phyloP scores from a whole-genome alignment of 306 rosid species.

The Sicyos baderoa region DNA sequence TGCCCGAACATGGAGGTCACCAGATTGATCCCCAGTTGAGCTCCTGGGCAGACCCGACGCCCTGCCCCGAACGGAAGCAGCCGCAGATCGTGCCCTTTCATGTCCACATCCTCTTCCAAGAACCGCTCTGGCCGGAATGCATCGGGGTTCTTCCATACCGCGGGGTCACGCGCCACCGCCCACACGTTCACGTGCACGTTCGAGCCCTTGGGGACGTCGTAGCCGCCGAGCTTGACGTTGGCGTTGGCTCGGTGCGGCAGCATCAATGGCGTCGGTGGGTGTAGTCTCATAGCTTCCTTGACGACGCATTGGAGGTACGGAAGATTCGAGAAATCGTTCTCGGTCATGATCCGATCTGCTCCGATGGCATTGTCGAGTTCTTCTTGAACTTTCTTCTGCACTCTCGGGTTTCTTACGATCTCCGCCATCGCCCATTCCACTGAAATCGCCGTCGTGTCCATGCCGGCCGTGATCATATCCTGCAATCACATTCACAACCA shows the following conservation, averaged over 20 bases:
- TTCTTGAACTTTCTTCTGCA: constrained; percentile 70
- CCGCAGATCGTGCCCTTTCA: constrained; percentile 82
- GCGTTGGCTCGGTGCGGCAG: constrained; percentile 76
- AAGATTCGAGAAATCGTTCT: constrained; percentile 53
- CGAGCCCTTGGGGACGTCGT: constrained; percentile 74
- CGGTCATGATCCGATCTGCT: constrained; percentile 50
- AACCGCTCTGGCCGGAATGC: constrained; percentile 82
- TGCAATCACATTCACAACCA: constrained; percentile 10
- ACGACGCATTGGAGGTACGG: constrained; percentile 67
- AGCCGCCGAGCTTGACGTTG: constrained; percentile 69
- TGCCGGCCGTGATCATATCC: constrained; percentile 94
- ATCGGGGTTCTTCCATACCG: constrained; percentile 48
- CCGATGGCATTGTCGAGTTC: constrained; percentile 66
- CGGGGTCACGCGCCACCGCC: constrained; percentile 76
- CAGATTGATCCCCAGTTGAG: constrained; percentile 72
- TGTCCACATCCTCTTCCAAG: constrained; percentile 78
- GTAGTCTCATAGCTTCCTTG: constrained; percentile 72
- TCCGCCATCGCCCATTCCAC: constrained; percentile 94
- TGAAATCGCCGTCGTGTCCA: constrained; percentile 65
- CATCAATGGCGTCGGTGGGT: constrained; percentile 94
- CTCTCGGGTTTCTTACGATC: constrained; percentile 63
- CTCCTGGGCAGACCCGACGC: constrained; percentile 76
- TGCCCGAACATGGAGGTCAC: constrained; percentile 84
- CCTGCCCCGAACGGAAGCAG: constrained; percentile 81
- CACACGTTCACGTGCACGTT: constrained; percentile 82